Conservation (phyloP, 2,329 filamentous ascomycete genomes). For the Fusarium siculi region DNA sequence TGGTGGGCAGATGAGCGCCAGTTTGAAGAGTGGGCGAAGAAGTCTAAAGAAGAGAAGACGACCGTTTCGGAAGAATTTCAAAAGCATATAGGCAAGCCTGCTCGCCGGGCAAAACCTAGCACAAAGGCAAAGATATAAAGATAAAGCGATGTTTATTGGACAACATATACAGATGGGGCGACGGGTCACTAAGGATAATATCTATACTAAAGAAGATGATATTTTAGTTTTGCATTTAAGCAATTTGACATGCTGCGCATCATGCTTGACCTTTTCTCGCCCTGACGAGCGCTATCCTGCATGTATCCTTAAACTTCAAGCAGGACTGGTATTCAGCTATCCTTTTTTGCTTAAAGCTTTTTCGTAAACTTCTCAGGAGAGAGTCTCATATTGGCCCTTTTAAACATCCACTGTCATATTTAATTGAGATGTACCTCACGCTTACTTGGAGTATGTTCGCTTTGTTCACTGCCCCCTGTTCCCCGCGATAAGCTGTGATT, state of each 20-base stretch:
- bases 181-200: background rate
- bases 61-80: slow-evolving; percentile 62
- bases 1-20: slow-evolving; percentile 68
- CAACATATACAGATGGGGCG: background rate
- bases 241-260: too few species aligned
- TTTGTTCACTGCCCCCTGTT: background rate
- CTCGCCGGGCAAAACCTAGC: slow-evolving; percentile 20
- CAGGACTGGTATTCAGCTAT: too few species aligned
- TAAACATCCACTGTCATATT: background rate
- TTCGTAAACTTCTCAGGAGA: background rate
- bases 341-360: background rate
- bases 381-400: background rate
- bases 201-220: background rate
- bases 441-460: background rate
- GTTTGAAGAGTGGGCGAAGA: slow-evolving; percentile 66
- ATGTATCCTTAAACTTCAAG: too few species aligned
- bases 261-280: background rate
- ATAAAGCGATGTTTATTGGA: background rate
- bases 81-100: slow-evolving; percentile 58
- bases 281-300: background rate
- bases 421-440: background rate
- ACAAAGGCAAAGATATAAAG: slow-evolving; percentile 47
- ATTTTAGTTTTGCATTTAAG: too few species aligned
- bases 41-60: slow-evolving; percentile 63
- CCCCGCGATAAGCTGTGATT: background rate